Evolutionary conservation across 2,329 filamentous ascomycete genomes (phyloP).

Genomic region (Colletotrichum gigasporum): DNA sequence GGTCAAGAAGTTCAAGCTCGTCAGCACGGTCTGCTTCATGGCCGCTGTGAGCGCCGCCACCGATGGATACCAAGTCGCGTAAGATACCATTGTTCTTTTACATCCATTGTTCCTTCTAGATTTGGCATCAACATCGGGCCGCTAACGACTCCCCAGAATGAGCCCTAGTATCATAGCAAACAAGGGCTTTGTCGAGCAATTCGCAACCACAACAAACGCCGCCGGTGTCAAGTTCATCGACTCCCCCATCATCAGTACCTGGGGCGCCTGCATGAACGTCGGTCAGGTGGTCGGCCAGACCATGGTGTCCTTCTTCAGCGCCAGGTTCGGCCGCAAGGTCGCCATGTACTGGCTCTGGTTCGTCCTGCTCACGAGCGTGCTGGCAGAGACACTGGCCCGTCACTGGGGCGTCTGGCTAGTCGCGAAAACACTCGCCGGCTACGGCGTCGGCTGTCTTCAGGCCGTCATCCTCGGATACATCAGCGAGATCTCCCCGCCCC

Average conservation of each 20-base stretch:
- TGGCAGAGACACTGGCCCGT: conserved; percentile 46
- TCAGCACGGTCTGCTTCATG: conserved; percentile 36
- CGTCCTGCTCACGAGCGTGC: conserved; percentile 43
- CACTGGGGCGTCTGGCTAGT: conserved; percentile 50
- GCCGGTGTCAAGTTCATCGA: conserved; percentile 40
- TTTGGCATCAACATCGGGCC: background rate
- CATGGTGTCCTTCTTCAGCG: conserved; percentile 36
- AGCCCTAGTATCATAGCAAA: conserved; percentile 49
- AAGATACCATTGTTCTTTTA: background rate
- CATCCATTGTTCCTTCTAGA: background rate
- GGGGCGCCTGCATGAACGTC: conserved; percentile 49
- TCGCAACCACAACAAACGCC: conserved; percentile 38
- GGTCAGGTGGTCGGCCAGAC: conserved; percentile 50
- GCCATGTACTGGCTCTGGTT: conserved; percentile 42
- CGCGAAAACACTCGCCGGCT: conserved; percentile 43
- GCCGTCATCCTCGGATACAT: conserved; percentile 51
- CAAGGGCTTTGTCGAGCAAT: conserved; percentile 47
- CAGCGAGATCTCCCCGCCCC: conserved; percentile 49
- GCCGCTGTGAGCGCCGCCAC: conserved; percentile 38
- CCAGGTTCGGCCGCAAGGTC: conserved; percentile 40
- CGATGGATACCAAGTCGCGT: conserved; percentile 41
- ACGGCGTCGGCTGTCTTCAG: conserved; percentile 52
- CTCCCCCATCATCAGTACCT: conserved; percentile 45
- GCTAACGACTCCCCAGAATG: conserved; percentile 36
- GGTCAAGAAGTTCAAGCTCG: conserved; percentile 38